Conservation (phyloP, 345 rosid genomes). For the Turritis glabra region DNA sequence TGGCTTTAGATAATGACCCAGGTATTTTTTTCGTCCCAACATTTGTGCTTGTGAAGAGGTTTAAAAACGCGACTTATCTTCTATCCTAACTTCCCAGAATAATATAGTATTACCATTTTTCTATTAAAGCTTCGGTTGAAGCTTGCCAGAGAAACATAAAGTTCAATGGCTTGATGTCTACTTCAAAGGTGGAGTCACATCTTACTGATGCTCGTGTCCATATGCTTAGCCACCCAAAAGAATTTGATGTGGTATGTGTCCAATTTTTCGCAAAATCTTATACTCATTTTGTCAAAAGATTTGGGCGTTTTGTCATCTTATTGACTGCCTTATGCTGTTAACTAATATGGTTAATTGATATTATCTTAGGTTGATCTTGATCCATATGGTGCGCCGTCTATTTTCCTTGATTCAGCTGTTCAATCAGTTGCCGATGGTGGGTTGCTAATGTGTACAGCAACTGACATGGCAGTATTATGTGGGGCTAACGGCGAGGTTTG, state of each 20-base stretch:
- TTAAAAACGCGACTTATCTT: background rate
- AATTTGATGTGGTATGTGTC: constrained; percentile 80
- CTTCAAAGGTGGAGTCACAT: constrained; percentile 90
- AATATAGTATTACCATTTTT: background rate
- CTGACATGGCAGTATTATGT: constrained; percentile 99
- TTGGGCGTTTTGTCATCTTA: background rate
- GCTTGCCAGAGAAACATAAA: constrained; percentile 90
- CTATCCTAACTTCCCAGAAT: background rate
- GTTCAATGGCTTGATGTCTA: constrained; percentile 86
- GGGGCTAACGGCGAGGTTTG: constrained; percentile 99
- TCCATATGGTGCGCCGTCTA: constrained; percentile 97
- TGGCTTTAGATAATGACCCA: constrained; percentile 93
- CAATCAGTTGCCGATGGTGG: constrained; percentile 98
- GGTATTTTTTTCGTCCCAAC: constrained; percentile 43
- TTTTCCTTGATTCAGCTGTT: constrained; percentile 95
- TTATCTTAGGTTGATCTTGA: constrained; percentile 95
- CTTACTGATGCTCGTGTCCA: constrained; percentile 93
- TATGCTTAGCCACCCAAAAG: constrained; percentile 95
- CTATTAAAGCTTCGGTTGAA: constrained; percentile 73
- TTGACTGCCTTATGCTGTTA: background rate
- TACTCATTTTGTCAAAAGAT: background rate
- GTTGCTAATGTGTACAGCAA: constrained; percentile 96
- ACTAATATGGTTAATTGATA: constrained; percentile 17
- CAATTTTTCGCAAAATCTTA: background rate
- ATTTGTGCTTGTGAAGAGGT: constrained; percentile 6